Conservation (phyloP, 306 rosid genomes). For the Sphenostylis stenocarpa region DNA sequence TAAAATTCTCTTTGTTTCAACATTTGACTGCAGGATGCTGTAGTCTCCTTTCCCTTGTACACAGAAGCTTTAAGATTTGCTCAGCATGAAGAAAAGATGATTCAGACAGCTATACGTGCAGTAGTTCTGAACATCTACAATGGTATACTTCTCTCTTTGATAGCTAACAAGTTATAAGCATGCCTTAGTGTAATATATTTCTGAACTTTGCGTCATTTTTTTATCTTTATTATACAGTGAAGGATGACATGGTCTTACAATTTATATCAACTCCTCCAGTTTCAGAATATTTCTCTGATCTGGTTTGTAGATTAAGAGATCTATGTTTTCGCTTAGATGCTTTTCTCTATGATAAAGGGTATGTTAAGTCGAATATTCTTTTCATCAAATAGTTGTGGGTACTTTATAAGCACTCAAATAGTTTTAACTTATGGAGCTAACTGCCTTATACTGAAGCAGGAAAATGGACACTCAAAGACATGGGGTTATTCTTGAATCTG, state of each 20-base stretch:
- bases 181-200: conserved; percentile 22
- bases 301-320: conserved; percentile 58
- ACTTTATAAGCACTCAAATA: neutral
- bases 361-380: conserved; percentile 25
- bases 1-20: conserved; percentile 22
- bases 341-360: conserved; percentile 53
- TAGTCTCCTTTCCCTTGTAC: conserved; percentile 80
- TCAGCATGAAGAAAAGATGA: conserved; percentile 74
- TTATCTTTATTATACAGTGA: conserved; percentile 64
- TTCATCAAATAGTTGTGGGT: neutral
- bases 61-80: conserved; percentile 80
- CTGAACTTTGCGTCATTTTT: conserved; percentile 36
- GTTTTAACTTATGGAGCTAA: conserved; percentile 21
- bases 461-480: conserved; percentile 44
- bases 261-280: conserved; percentile 74
- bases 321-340: conserved; percentile 60
- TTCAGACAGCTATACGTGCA: conserved; percentile 71
- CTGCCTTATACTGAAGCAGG: conserved; percentile 47
- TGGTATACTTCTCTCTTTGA: conserved; percentile 45
- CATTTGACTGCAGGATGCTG: conserved; percentile 56
- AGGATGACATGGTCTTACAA: conserved; percentile 69
- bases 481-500: conserved; percentile 60
- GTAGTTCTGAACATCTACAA: conserved; percentile 67
- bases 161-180: conserved; percentile 29
- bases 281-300: conserved; percentile 76